Base-by-base conservation (phyloP, 2,329 filamentous ascomycete species). In the Penicillium sp. region DNA sequence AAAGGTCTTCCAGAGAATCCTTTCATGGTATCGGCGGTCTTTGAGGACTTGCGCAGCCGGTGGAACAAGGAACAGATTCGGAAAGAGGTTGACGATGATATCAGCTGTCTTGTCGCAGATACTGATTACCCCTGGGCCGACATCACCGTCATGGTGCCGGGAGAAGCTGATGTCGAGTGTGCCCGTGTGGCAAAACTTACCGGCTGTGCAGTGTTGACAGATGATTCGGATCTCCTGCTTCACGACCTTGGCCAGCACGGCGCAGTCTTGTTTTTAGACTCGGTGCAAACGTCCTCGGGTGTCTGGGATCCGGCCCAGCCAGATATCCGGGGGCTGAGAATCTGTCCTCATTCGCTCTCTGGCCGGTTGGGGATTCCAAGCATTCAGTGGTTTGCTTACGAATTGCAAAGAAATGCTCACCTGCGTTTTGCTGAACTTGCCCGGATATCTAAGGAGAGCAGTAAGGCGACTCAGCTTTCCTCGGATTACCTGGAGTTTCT, bases 141-240 rank as follows among this genome's bases (percentile, higher is more conserved):
- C 2, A 58, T 70, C 6, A 76, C 74, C 0, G 69, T 74, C 22
- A 75, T 93, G 12, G 84, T 95, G 0, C 82, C 88, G 0, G 89
- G 87, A 0, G 91, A 97, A 69, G 91, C 91, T 1, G 91, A 97
- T 63, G 69, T 76, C 22, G 93, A 81, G 69, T 95, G 89, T 64
- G 88, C 88, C 3, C 69, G 76, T 13, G 75, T 82, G 46, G 76
- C 87, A 6, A 74, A 74, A n/a, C 54, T 71, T 2, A 63, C 74
- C 28, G 80, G 79, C 0, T 72, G 74, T 2, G 77, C 88, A 13
- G 72, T 83, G 26, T 69, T 96, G 6, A 94, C 88, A 0, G 83
- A 82, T n/a, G 91, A 97, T 61, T 94, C 89, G 0, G 91, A 97
- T 62, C 75, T 96, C 8, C 72, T 95, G 0, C 76, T 91, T 0